A percentile compares a stretch with the other conserved stretches of the same genome.
Conservation (phyloP, 2,329 filamentous ascomycete species). For the Diaporthe sp. region DNA sequence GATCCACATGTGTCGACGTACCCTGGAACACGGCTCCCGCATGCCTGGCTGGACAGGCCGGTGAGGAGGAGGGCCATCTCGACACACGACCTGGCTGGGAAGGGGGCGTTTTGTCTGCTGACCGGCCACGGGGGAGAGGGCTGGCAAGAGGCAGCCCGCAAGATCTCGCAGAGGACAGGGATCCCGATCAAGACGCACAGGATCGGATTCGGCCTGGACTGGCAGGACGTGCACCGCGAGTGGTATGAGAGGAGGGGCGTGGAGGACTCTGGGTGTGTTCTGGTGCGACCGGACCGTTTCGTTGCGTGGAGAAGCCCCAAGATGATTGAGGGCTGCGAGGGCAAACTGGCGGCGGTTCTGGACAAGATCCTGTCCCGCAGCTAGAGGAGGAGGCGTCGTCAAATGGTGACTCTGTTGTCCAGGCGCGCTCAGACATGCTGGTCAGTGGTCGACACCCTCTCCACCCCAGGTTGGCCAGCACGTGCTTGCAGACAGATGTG, state of each 20-base stretch:
- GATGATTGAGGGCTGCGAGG: constrained; percentile 32
- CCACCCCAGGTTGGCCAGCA: not conserved
- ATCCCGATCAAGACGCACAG: constrained; percentile 57
- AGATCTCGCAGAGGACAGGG: constrained; percentile 49
- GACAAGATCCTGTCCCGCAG: constrained; percentile 33
- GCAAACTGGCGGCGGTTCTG: constrained; percentile 38
- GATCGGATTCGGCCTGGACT: constrained; percentile 65
- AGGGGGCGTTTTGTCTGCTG: constrained; percentile 57
- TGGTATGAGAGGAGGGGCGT: constrained; percentile 62
- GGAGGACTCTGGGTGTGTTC: constrained; percentile 63
- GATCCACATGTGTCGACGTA: constrained; percentile 59
- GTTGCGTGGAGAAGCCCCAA: constrained; percentile 57
- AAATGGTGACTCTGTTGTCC: not conserved
- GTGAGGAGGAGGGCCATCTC: constrained; percentile 53
- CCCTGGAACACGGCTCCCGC: constrained; percentile 65
- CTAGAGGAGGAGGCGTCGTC: not conserved
- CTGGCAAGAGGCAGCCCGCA: constrained; percentile 59
- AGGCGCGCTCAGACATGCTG: not conserved
- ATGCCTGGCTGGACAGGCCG: constrained; percentile 64
- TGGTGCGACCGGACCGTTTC: constrained; percentile 65
- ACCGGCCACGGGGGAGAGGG: constrained; percentile 62
- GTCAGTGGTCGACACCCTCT: no score
- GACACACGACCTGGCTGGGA: constrained; percentile 65
- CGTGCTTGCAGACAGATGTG: not conserved
- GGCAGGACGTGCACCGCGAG: constrained; percentile 65